Conservation (phyloP, 108 stramenopile genomes). For the Skeletonema grethae region DNA sequence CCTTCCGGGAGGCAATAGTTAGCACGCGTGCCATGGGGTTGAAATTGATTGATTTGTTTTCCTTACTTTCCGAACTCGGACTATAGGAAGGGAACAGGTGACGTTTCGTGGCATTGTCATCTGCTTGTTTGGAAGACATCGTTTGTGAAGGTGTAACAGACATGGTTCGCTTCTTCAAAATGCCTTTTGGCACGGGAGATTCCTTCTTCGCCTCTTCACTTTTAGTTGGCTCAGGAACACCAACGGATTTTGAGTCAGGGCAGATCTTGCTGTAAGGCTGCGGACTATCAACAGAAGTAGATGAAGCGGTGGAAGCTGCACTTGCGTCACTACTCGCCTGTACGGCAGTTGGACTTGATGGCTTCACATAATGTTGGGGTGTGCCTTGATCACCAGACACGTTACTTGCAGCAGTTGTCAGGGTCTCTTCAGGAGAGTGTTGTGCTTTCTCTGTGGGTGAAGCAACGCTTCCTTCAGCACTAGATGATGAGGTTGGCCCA, state of each 20-base stretch:
- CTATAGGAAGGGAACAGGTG: slow-evolving; percentile 37
- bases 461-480: not conserved
- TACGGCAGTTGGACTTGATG: not conserved
- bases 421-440: not conserved
- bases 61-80: slow-evolving; percentile 16
- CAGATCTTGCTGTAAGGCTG: not conserved
- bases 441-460: not conserved
- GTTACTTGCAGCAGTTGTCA: not conserved
- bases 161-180: slow-evolving; percentile 1
- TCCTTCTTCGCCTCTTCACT: not conserved
- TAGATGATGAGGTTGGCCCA: slow-evolving; percentile 30
- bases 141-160: slow-evolving; percentile 2
- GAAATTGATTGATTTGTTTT: slow-evolving; percentile 53
- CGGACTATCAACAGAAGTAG: not conserved
- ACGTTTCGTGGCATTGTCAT: slow-evolving; percentile 26
- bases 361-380: too few relatives aligned
- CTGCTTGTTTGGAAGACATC: slow-evolving; percentile 51
- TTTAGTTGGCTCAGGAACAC: not conserved
- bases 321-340: not conserved
- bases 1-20: slow-evolving; percentile 68
- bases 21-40: slow-evolving; percentile 86
- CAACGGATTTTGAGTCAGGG: not conserved
- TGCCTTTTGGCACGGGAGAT: not conserved
- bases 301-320: not conserved
- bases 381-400: not conserved